phyloP scores from a whole-genome alignment of 2,329 filamentous ascomycete species.

The Dendryphion nanum region DNA sequence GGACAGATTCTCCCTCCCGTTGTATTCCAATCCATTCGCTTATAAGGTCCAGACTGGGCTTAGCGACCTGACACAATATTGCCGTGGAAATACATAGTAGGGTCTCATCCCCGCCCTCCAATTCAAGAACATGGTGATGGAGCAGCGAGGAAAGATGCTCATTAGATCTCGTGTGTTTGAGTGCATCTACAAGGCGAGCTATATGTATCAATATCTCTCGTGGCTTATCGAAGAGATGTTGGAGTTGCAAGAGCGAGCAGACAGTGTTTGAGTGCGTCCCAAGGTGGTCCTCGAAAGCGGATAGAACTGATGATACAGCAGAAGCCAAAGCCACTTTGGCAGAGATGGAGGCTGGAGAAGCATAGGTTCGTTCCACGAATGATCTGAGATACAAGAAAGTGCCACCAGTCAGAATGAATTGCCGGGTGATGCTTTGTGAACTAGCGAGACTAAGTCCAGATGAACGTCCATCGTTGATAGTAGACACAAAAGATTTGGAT shows the following conservation, averaged over 20 bases:
- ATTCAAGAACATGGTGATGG: slow-evolving; percentile 41
- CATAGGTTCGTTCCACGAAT: slow-evolving; percentile 38
- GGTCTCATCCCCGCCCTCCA: slow-evolving; percentile 62
- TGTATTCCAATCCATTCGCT: slow-evolving; percentile 72
- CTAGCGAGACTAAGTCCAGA: slow-evolving; percentile 51
- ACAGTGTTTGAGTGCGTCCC: slow-evolving; percentile 24
- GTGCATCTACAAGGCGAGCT: slow-evolving; percentile 46
- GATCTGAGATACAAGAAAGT: slow-evolving; percentile 34
- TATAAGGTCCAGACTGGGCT: slow-evolving; percentile 66
- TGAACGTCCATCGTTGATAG: slow-evolving; percentile 45
- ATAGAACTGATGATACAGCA: slow-evolving; percentile 39
- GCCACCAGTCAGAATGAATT: slow-evolving; percentile 41
- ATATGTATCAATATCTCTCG: slow-evolving; percentile 56
- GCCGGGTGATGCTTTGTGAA: slow-evolving; percentile 53
- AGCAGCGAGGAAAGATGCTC: slow-evolving; percentile 39
- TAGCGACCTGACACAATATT: slow-evolving; percentile 61
- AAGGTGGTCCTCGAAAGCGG: slow-evolving; percentile 41
- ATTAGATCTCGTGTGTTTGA: slow-evolving; percentile 44
- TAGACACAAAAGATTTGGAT: slow-evolving; percentile 52
- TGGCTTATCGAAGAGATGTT: slow-evolving; percentile 44
- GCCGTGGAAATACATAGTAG: slow-evolving; percentile 66
- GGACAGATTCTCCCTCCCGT: slow-evolving; percentile 37
- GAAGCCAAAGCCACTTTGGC: slow-evolving; percentile 44
- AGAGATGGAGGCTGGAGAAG: slow-evolving; percentile 33
- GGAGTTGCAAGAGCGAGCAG: slow-evolving; percentile 41